phyloP scores from a whole-genome alignment of 805 yeast species.

The Naumovozyma dairenensis region DNA sequence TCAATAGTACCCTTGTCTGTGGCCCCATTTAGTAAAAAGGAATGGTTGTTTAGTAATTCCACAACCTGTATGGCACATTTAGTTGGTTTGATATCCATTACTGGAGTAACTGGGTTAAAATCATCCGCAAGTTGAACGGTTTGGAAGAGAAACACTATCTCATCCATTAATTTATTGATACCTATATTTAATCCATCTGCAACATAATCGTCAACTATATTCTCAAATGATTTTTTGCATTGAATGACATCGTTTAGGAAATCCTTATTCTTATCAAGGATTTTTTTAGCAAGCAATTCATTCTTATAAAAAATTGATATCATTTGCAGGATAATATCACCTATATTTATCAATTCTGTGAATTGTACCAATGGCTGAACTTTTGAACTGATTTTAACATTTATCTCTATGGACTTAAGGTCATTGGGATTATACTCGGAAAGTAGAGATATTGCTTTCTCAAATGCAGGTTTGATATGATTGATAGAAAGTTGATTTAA shows the following conservation, averaged over 20 bases:
- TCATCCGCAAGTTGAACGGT: conserved; percentile 51
- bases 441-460: conserved; percentile 62
- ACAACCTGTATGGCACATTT: conserved; percentile 58
- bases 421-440: conserved; percentile 58
- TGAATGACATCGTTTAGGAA: conserved; percentile 70
- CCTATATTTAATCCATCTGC: conserved; percentile 93
- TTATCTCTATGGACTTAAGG: conserved; percentile 26
- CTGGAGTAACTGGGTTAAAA: conserved; percentile 39
- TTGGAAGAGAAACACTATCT: conserved; percentile 53
- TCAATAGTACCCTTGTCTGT: conserved; percentile 84
- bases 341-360: conserved; percentile 84
- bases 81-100: conserved; percentile 38
- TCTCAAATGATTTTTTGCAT: conserved; percentile 73
- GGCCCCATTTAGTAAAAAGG: conserved; percentile 63
- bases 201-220: conserved; percentile 72
- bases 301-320: conserved; percentile 81
- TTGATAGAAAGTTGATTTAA: conserved; percentile 51
- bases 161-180: conserved; percentile 77
- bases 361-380: conserved; percentile 73
- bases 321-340: conserved; percentile 89
- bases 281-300: conserved; percentile 47
- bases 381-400: conserved; percentile 26
- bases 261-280: conserved; percentile 64
- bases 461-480: conserved; percentile 83
- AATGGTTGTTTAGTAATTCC: conserved; percentile 56